These are phyloP conservation scores for Arabidopsis arenosa DNA, from an alignment of 345 rosid species.

Conservation along the genomic window DNA sequence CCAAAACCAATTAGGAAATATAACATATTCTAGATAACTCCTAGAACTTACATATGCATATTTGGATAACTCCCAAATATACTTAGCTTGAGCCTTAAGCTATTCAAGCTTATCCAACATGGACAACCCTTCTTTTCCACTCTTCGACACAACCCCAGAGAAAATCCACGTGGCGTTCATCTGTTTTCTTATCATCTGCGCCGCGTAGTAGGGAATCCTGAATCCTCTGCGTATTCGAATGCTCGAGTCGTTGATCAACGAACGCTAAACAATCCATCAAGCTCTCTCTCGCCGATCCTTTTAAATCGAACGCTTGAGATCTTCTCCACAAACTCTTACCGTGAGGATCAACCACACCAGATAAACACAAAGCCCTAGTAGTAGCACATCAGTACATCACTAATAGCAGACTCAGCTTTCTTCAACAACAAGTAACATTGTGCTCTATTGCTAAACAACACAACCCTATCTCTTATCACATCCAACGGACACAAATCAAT, in stretches of 20 bases:
- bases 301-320: slow-evolving; percentile 83
- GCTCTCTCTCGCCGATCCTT: slow-evolving; percentile 71
- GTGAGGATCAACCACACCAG: slow-evolving; percentile 50
- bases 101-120: no score
- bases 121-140: no score
- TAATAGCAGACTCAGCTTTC: slow-evolving; percentile 62
- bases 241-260: slow-evolving; percentile 49
- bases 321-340: slow-evolving; percentile 91
- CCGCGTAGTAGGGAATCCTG: slow-evolving; percentile 71
- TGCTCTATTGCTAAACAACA: slow-evolving; percentile 76
- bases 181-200: slow-evolving; percentile 66
- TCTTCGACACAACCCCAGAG: slow-evolving; percentile 31
- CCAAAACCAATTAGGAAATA: no score
- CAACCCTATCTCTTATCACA: slow-evolving; percentile 64
- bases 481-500: slow-evolving; percentile 62
- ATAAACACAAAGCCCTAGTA: slow-evolving; percentile 73
- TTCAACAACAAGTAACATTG: slow-evolving; percentile 69
- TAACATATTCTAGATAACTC: no score
- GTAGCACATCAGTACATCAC: slow-evolving; percentile 52
- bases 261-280: slow-evolving; percentile 78
- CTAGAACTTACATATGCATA: no score
- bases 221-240: slow-evolving; percentile 42
- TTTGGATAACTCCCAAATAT: no score
- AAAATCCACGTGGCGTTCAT: slow-evolving; percentile 69
- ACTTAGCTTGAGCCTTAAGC: no score